A percentile compares a stretch with the other conserved stretches of the same genome.
Evolutionary conservation across 768 basidiomycete species (phyloP).

Genomic region (Clitopilus passeckerianus): DNA sequence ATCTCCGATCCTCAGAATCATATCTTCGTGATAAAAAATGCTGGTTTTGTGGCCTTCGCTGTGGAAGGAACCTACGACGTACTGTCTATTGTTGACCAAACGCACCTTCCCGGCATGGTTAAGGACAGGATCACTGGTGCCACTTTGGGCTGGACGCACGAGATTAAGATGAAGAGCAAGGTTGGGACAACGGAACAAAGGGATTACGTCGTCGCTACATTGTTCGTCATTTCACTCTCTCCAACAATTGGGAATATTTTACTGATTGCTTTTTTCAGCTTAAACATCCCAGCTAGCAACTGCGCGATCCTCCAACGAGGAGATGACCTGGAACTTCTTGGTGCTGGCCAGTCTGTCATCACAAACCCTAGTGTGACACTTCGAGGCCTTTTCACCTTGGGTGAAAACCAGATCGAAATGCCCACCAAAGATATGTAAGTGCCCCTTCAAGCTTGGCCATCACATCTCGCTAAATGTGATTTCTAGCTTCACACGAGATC

Average conservation of each 20-base stretch:
- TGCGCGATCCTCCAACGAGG: constrained; percentile 82
- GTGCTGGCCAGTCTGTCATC: constrained; percentile 81
- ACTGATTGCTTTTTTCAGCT: constrained; percentile 27
- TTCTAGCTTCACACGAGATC: constrained; percentile 74
- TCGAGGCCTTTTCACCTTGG: constrained; percentile 74
- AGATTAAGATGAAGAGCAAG: constrained; percentile 72
- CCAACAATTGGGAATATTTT: no score
- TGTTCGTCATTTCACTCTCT: constrained; percentile 45
- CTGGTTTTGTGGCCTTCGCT: constrained; percentile 75
- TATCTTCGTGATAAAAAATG: constrained; percentile 76
- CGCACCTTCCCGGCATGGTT: constrained; percentile 59
- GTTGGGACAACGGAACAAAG: constrained; percentile 36
- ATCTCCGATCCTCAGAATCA: constrained; percentile 76
- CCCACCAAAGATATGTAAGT: constrained; percentile 83
- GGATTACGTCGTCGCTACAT: constrained; percentile 76
- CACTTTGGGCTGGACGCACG: constrained; percentile 67
- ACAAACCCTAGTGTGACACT: constrained; percentile 81
- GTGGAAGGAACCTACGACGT: constrained; percentile 77
- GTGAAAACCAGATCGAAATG: constrained; percentile 84
- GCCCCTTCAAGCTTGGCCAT: neutral
- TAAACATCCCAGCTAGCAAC: constrained; percentile 83
- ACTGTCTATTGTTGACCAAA: constrained; percentile 80
- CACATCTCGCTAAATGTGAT: neutral
- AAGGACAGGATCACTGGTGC: constrained; percentile 59
- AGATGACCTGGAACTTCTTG: constrained; percentile 72